These are phyloP conservation scores for Fusarium veterinarium DNA, from an alignment of 2,329 filamentous ascomycete genomes.

Conservation along the genomic window DNA sequence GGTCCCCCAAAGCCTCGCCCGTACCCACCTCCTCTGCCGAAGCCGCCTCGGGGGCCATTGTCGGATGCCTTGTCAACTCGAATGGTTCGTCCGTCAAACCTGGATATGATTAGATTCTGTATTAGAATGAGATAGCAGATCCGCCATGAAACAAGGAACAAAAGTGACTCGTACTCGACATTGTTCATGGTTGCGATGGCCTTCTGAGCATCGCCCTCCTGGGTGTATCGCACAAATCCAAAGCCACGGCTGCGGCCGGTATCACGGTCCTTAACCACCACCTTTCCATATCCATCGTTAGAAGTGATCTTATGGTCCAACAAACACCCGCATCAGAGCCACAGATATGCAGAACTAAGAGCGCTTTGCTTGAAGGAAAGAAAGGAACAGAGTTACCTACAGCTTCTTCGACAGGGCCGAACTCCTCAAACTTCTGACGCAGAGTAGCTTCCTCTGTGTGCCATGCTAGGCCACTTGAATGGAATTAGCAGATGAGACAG, in stretches of 20 bases:
- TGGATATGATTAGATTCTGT: constrained; percentile 26
- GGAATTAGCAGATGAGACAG: constrained; percentile 37
- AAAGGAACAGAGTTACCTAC: constrained; percentile 68
- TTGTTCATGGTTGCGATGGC: constrained; percentile 88
- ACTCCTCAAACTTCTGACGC: constrained; percentile 91
- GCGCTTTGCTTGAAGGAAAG: constrained; percentile 34
- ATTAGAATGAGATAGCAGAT: constrained; percentile 2
- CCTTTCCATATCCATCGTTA: constrained; percentile 62
- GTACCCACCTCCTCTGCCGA: constrained; percentile 52
- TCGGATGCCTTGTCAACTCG: constrained; percentile 97
- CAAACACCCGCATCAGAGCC: constrained; percentile 31
- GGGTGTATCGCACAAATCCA: constrained; percentile 91
- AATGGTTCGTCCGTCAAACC: constrained; percentile 61
- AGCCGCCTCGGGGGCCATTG: constrained; percentile 68
- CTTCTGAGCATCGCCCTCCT: constrained; percentile 79
- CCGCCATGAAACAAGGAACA: constrained; percentile 36
- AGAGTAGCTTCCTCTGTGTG: constrained; percentile 93
- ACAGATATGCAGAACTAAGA: constrained; percentile 35
- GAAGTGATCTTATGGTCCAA: constrained; percentile 25
- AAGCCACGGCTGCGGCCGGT: constrained; percentile 97
- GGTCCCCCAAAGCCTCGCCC: constrained; percentile 57
- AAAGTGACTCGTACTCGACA: constrained; percentile 75
- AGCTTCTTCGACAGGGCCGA: constrained; percentile 91
- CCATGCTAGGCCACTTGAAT: constrained; percentile 90
- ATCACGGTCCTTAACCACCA: constrained; percentile 97